Evolutionary conservation across 2,329 filamentous ascomycete genomes (phyloP).

Genomic region (Trichoderma sp.): DNA sequence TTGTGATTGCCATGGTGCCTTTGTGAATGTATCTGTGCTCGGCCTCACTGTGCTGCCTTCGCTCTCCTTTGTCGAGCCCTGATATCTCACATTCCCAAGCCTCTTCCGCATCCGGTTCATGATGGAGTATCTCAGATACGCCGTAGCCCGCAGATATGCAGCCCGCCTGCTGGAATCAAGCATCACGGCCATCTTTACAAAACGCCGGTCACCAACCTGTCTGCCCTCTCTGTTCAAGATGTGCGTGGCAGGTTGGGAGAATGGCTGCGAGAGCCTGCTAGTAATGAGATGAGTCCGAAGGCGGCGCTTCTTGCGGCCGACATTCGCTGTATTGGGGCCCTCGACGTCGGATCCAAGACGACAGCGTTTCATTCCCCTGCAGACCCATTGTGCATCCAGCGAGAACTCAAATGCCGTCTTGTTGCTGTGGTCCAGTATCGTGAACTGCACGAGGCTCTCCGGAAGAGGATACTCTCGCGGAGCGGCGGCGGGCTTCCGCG

Average conservation of each 20-base stretch:
- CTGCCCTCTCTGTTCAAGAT: constrained; percentile 61
- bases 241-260: constrained; percentile 66
- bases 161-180: constrained; percentile 38
- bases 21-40: constrained; percentile 25
- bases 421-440: not conserved
- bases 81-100: constrained; percentile 34
- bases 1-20: constrained; percentile 27
- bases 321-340: constrained; percentile 48
- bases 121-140: constrained; percentile 63
- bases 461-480: not conserved
- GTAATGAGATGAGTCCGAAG: constrained; percentile 64
- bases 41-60: constrained; percentile 26
- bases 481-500: not conserved
- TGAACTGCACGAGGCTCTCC: not conserved
- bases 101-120: constrained; percentile 58
- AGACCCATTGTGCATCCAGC: not conserved
- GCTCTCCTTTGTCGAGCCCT: constrained; percentile 33
- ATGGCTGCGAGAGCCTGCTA: constrained; percentile 67
- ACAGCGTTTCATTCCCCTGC: constrained; percentile 45
- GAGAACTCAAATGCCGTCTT: constrained; percentile 10
- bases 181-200: constrained; percentile 48
- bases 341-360: constrained; percentile 59
- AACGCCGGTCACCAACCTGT: constrained; percentile 45
- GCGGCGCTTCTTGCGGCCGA: constrained; percentile 65
- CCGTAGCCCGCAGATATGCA: constrained; percentile 46